Base-by-base conservation (phyloP, 305 asterid genomes). In the Rubia tinctorum region DNA sequence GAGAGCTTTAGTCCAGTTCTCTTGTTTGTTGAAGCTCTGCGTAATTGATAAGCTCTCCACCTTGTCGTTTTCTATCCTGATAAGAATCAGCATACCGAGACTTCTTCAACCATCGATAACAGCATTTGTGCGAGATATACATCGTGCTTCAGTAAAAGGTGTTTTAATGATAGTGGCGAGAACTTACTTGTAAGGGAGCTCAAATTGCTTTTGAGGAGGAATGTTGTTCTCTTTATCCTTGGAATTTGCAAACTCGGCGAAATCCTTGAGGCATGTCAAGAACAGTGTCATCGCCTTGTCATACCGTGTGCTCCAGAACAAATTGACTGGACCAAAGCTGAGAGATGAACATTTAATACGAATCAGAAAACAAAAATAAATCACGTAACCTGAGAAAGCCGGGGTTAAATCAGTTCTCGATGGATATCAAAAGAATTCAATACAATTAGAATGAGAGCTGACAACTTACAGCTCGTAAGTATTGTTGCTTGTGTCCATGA, bases 261-360 rank as follows among this genome's bases (percentile, higher is more conserved):
- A 95, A 71, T 95, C 99, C 92, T 95, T 95, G 13, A 95, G 88
- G 89, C 97, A 95, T 76, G 90, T 86, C 75, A 95, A 83, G 89
- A 82, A 95, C 79, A 95, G 78, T 43, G 97, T 87, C 99, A 95
- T 92, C 68, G 98, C 99, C 84, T 95, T 95, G 84, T 92, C 99
- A 73, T 92, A 95, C 56, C 97, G 99, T 56, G 98, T 90, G 88
- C 99, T 95, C 99, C 99, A 92, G 87, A 95, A 92, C 78, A 95
- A 86, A 76, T 95, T 95, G 66, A 92, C 99, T 0, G 99, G 99
- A 76, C 99, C 99, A 84, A 92, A 92, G 72, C 98, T 95, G 79
- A 71, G 58, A 60, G 55, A 69, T 61, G 18, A 39, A 64, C 20
- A 42, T 49, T 53, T 37, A 2, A 7, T 61, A 40, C 10, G 11